Base-by-base conservation (phyloP, 139 green algal species). In the Ettlia oleoabundans region DNA sequence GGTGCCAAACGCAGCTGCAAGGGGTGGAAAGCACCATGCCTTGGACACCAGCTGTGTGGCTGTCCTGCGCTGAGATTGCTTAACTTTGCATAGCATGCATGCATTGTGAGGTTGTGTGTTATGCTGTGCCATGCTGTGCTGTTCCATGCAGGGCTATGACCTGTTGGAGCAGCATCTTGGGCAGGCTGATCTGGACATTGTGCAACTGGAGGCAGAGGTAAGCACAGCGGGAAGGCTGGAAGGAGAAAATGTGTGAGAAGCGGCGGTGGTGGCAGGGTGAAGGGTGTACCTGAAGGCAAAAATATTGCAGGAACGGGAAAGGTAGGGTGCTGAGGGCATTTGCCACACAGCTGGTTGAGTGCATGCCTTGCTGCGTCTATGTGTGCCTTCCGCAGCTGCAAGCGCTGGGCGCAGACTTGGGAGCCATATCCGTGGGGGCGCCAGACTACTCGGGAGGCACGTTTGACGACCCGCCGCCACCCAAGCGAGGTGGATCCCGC, bases 81-180 rank as follows among this genome's bases (percentile, higher is more conserved):
- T n/a, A n/a, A n/a, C n/a, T n/a, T n/a, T n/a, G n/a, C n/a, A n/a
- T n/a, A n/a, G n/a, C n/a, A n/a, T n/a, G n/a, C n/a, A n/a, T n/a
- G n/a, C n/a, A n/a, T n/a, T n/a, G n/a, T n/a, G n/a, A n/a, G n/a
- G n/a, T n/a, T n/a, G n/a, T n/a, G n/a, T n/a, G n/a, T n/a, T n/a
- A n/a, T n/a, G n/a, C n/a, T n/a, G n/a, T n/a, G n/a, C n/a, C n/a
- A n/a, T n/a, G n/a, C n/a, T n/a, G n/a, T n/a, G n/a, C n/a, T n/a
- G n/a, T n/a, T n/a, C n/a, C n/a, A n/a, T 90, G 65, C 88, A 93
- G 66, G 91, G 83, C 22, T 84, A 92, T 47, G 91, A 96, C 52
- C 84, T 97, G 65, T 55, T 97, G 62, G 87, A 94, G 37, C 85
- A 85, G 80, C 90, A 97, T 69, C 58, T 89, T 19, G 38, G 75